phyloP scores from a whole-genome alignment of 1,284 basidiomycete genomes.

The Megacollybia platyphylla region DNA sequence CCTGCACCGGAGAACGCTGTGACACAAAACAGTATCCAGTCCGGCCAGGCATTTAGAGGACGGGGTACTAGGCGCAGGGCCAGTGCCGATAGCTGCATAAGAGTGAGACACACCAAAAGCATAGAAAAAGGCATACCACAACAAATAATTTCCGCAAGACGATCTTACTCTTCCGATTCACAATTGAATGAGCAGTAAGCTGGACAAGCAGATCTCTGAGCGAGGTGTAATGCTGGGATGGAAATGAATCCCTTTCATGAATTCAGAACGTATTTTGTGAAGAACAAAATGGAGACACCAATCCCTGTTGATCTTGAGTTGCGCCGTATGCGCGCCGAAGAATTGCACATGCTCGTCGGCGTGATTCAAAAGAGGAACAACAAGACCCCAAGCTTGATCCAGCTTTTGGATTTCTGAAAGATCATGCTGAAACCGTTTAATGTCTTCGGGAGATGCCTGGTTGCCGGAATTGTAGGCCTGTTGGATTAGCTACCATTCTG shows the following conservation, averaged over 20 bases:
- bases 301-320: slow-evolving; percentile 84
- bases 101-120: slow-evolving; percentile 6
- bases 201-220: slow-evolving; percentile 54
- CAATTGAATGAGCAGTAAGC: slow-evolving; percentile 46
- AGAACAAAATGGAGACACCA: slow-evolving; percentile 42
- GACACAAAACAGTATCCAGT: slow-evolving; percentile 56
- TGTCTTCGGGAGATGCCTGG: slow-evolving; percentile 40
- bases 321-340: slow-evolving; percentile 83
- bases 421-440: slow-evolving; percentile 56
- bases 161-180: slow-evolving; percentile 43
- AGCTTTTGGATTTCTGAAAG: slow-evolving; percentile 65
- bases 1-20: slow-evolving; percentile 44
- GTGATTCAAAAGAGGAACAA: slow-evolving; percentile 59
- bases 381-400: slow-evolving; percentile 65
- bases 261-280: background rate
- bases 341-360: slow-evolving; percentile 76
- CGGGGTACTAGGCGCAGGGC: slow-evolving; percentile 59
- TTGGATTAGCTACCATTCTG: slow-evolving; percentile 32
- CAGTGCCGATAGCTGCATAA: slow-evolving; percentile 51
- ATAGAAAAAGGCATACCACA: slow-evolving; percentile 39
- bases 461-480: slow-evolving; percentile 38
- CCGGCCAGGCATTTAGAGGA: slow-evolving; percentile 48
- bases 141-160: slow-evolving; percentile 81
- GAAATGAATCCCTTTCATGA: slow-evolving; percentile 44
- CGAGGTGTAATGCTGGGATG: slow-evolving; percentile 33